These are phyloP conservation scores for Solanum hybrid DNA, from an alignment of 305 asterid species.

Conservation along the genomic window DNA sequence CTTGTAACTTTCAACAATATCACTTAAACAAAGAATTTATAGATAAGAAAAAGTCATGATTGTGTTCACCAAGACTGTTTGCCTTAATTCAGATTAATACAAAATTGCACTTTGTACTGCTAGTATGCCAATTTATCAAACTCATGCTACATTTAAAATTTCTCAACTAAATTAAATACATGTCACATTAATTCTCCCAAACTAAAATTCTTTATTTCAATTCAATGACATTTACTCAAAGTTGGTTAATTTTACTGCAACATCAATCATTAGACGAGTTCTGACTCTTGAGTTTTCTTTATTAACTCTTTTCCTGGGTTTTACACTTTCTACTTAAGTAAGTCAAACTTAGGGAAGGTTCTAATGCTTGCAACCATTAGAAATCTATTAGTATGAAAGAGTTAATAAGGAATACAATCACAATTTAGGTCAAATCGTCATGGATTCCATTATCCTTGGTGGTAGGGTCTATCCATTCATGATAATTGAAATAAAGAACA, in stretches of 20 bases:
- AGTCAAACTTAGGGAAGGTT: neutral
- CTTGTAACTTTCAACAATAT: neutral
- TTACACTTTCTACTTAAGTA: neutral
- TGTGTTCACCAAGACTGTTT: neutral
- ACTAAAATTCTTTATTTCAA: neutral
- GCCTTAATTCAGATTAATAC: neutral
- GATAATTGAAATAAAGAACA: neutral
- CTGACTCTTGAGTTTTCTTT: neutral
- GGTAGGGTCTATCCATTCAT: neutral
- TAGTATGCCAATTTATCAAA: neutral
- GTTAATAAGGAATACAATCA: neutral
- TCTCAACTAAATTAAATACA: neutral
- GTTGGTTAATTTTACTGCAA: neutral
- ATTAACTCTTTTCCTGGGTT: neutral
- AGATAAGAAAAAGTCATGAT: neutral
- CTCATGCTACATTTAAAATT: neutral
- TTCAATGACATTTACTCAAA: neutral
- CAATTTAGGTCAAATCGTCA: neutral
- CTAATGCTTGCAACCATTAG: neutral
- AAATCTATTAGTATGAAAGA: neutral
- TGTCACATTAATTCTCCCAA: neutral
- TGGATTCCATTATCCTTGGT: neutral
- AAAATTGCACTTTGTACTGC: neutral
- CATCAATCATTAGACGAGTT: neutral
- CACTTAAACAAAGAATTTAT: neutral